Evolutionary conservation across 768 basidiomycete genomes (phyloP).

Genomic region (Leccinum arenicola): DNA sequence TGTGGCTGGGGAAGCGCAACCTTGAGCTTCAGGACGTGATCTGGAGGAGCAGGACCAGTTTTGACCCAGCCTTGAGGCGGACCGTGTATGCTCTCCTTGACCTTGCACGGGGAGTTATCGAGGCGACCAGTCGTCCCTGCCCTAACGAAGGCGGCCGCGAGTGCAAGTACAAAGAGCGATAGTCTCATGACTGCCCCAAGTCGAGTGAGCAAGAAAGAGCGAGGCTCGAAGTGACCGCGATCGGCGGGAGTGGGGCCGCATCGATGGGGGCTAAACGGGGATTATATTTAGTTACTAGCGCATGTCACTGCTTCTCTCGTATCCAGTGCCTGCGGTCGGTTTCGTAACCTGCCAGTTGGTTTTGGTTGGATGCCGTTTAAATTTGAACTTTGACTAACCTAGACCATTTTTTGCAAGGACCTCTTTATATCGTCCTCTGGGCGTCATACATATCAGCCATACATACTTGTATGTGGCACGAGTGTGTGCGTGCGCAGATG

Average conservation of each 20-base stretch:
- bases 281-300: too few relatives aligned
- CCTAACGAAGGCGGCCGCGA: slow-evolving; percentile 9
- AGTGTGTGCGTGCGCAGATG: too few relatives aligned
- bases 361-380: too few relatives aligned
- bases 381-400: too few relatives aligned
- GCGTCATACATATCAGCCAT: too few relatives aligned
- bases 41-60: slow-evolving; percentile 41
- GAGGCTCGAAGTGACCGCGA: neutral
- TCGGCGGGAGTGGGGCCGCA: neutral
- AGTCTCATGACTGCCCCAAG: slow-evolving; percentile 9
- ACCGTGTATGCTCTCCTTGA: slow-evolving; percentile 48
- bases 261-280: neutral
- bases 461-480: too few relatives aligned
- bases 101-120: slow-evolving; percentile 22
- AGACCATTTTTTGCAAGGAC: too few relatives aligned
- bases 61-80: slow-evolving; percentile 50
- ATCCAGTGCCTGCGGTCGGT: too few relatives aligned
- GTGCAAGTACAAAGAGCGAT: slow-evolving; percentile 9
- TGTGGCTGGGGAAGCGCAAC: slow-evolving; percentile 56
- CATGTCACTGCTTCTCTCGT: too few relatives aligned
- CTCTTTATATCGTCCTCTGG: too few relatives aligned
- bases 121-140: slow-evolving; percentile 3
- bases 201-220: neutral
- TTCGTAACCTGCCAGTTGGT: too few relatives aligned
- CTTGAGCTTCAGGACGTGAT: slow-evolving; percentile 51